A percentile compares a stretch with the other conserved stretches of the same genome.
phyloP scores from a whole-genome alignment of 192 early-diverging fungal genomes.

The Tieghemiomyces parasiticus region DNA sequence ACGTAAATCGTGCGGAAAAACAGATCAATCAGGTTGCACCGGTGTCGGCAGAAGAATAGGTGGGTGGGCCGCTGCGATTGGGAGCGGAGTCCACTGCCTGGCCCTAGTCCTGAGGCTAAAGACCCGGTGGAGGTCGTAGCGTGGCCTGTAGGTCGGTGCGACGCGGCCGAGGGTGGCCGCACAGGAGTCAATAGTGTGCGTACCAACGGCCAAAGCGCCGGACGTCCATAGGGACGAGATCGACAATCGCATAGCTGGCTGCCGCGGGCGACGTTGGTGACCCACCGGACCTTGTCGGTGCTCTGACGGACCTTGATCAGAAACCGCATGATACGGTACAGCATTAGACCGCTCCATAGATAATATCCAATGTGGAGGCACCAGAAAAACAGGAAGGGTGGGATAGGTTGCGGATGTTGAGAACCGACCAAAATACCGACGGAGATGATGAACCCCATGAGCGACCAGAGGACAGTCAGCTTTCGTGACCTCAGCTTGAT shows the following conservation, averaged over 20 bases:
- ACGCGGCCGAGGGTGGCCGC: neutral
- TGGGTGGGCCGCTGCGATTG: no score
- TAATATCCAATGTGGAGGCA: neutral
- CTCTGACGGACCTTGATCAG: neutral
- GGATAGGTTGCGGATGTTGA: neutral
- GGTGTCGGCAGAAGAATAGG: constrained; percentile 7
- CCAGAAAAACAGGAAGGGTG: neutral
- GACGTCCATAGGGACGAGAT: neutral
- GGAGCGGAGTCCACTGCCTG: no score
- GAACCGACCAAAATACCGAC: neutral
- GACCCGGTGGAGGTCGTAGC: neutral
- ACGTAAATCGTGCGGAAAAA: neutral
- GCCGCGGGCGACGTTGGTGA: neutral
- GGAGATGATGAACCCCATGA: neutral
- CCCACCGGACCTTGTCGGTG: neutral
- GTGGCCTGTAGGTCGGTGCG: no score
- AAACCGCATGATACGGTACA: constrained; percentile 4
- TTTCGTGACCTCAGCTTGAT: neutral
- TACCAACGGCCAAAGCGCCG: neutral
- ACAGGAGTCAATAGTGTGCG: neutral
- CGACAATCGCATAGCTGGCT: neutral
- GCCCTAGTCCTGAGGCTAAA: no score
- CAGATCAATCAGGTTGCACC: neutral
- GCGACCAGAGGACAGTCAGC: neutral
- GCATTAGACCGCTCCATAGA: neutral